These are phyloP conservation scores for Ochetophila trinervis DNA, from an alignment of 306 rosid species.

Conservation along the genomic window DNA sequence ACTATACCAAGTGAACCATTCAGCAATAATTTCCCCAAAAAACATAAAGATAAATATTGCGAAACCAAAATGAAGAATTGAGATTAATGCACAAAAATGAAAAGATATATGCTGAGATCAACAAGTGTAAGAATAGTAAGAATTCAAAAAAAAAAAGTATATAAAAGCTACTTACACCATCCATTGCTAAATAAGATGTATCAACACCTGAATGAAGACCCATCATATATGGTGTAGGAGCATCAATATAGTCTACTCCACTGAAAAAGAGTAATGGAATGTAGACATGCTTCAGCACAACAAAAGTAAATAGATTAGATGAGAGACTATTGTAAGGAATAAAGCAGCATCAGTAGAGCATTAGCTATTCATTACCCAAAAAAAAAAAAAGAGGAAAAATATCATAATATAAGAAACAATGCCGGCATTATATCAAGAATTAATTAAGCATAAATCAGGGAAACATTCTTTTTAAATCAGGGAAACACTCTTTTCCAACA, in stretches of 20 bases:
- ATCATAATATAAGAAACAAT: slow-evolving; percentile 11
- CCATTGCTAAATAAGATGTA: slow-evolving; percentile 70
- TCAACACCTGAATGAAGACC: slow-evolving; percentile 98
- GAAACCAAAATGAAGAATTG: background rate
- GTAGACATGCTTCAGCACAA: slow-evolving; percentile 89
- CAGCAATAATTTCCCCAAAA: slow-evolving; percentile 12
- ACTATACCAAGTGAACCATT: no score
- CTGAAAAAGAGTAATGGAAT: slow-evolving; percentile 99
- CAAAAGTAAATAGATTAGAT: slow-evolving; percentile 51
- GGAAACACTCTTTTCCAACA: slow-evolving; percentile 8
- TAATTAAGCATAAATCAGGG: slow-evolving; percentile 9
- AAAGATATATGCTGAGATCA: background rate
- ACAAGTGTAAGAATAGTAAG: slow-evolving; percentile 12
- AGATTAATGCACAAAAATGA: background rate
- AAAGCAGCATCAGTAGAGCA: slow-evolving; percentile 9
- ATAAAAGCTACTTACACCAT: slow-evolving; percentile 71
- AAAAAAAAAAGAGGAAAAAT: slow-evolving; percentile 10
- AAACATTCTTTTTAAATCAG: slow-evolving; percentile 6
- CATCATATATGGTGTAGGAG: slow-evolving; percentile 99
- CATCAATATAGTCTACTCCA: slow-evolving; percentile 99
- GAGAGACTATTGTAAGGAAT: slow-evolving; percentile 29
- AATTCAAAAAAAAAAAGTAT: slow-evolving; percentile 2
- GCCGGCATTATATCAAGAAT: slow-evolving; percentile 6
- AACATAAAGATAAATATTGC: slow-evolving; percentile 7
- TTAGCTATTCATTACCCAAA: slow-evolving; percentile 21